Evolutionary conservation across 2,329 filamentous ascomycete species (phyloP), one percentile per base, ranked within the genome.

Genomic region (Pestalotiopsis sp.): DNA sequence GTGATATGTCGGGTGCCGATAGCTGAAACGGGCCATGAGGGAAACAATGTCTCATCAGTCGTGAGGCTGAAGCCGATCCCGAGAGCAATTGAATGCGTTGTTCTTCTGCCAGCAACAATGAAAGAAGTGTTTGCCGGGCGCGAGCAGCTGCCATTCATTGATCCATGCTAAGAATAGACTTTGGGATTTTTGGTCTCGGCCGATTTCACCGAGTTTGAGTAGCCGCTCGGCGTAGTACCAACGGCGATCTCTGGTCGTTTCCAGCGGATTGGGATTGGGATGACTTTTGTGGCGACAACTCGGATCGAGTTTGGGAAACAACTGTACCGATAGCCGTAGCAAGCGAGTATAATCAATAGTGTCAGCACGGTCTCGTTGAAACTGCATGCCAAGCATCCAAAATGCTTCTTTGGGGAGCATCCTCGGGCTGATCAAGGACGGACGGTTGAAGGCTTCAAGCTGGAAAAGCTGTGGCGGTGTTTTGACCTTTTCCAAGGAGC

Each of bases 131-230:
- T n/a, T 52, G 45, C 45, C 20, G n/a, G 17, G 45, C 45, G 20
- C 17, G 20, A 12, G 45, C 45, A n/a, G 45, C 31, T 52, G 45
- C 45, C 20, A 9, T 20, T 49, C 20, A 9, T 20, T 49, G 11
- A 52, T 20, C 17, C 6, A 52, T 59, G 59, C 36, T 39, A 62
- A 41, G 59, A 62, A 62, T 62, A 62, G 59, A 62, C 39, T 62
- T 62, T 62, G 31, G 56, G 23, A 36, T n/a, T 52, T 36, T 3
- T 17, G 45, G 45, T 7, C 17, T 4, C 45, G 45, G 45, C 45
- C 45, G 45, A 52, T 52, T 52, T n/a, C 17, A 52, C 45, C 45
- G 45, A 52, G n/a, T 52, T 52, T 52, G 45, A 52, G 45, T 52
- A 52, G 45, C 45, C 45, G 45, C 45, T 52, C 14, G 9, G 11